phyloP scores from a whole-genome alignment of 2,329 filamentous ascomycete species.

The Penicillium sclerotiorum region DNA sequence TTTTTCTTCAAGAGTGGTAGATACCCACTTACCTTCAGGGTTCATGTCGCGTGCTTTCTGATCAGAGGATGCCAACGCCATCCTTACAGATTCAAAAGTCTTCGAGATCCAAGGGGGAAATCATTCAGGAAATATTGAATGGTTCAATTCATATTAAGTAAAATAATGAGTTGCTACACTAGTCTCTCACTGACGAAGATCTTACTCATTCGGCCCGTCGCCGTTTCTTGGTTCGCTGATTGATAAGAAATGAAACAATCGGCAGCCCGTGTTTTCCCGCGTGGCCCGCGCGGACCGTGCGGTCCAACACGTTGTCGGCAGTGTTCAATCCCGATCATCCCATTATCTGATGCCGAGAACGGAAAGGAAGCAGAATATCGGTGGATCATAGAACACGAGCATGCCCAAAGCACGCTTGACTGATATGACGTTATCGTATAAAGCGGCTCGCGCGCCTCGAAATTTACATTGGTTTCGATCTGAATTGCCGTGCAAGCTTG shows the following conservation, averaged over 20 bases:
- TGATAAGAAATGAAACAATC: constrained; percentile 9
- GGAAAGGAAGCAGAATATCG: background rate
- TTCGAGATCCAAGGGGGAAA: background rate
- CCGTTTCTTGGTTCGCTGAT: constrained; percentile 5
- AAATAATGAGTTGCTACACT: background rate
- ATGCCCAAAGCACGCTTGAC: too few species aligned
- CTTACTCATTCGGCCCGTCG: background rate
- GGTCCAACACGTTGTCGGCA: background rate
- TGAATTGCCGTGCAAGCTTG: too few species aligned
- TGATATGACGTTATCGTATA: too few species aligned
- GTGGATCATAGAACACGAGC: background rate
- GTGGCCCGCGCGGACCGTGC: constrained; percentile 15
- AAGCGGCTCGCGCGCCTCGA: too few species aligned
- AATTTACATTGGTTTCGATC: too few species aligned
- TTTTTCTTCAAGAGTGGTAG: background rate
- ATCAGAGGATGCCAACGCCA: background rate
- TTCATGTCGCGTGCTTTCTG: background rate
- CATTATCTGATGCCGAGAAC: background rate
- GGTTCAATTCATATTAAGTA: background rate
- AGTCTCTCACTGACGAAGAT: constrained; percentile 2
- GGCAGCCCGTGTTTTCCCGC: constrained; percentile 2
- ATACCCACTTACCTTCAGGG: background rate
- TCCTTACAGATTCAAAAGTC: background rate
- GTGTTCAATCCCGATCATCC: background rate
- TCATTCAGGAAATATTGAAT: background rate